A percentile compares a stretch with the other conserved stretches of the same genome.
phyloP scores from a whole-genome alignment of 306 rosid species.

The Sicyos edulis region DNA sequence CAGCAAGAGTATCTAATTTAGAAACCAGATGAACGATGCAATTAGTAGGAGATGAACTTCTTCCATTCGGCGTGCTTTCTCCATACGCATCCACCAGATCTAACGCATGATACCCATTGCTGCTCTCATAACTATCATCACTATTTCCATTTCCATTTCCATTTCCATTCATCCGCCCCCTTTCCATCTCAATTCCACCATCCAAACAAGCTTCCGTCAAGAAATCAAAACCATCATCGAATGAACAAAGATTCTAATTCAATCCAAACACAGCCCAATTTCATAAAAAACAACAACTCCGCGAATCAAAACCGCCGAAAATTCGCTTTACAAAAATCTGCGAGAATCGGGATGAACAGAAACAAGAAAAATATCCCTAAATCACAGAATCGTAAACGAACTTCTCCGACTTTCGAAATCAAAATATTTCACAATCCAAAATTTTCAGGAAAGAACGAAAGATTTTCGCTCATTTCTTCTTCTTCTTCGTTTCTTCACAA shows the following conservation, averaged over 20 bases:
- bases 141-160: conserved; percentile 21
- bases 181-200: conserved; percentile 40
- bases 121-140: conserved; percentile 13
- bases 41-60: conserved; percentile 23
- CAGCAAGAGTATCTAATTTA: conserved; percentile 79
- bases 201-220: conserved; percentile 23
- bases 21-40: conserved; percentile 62
- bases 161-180: conserved; percentile 34
- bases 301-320: not conserved
- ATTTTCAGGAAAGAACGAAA: conserved; percentile 33
- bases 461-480: conserved; percentile 6
- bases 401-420: not conserved
- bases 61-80: conserved; percentile 23
- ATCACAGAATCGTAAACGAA: not conserved
- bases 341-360: not conserved
- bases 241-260: not conserved
- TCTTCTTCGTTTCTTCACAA: not conserved
- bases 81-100: conserved; percentile 22
- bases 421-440: conserved; percentile 19
- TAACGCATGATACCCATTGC: conserved; percentile 23
- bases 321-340: not conserved
- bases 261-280: not conserved
- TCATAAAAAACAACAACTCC: not conserved
- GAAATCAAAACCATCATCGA: not conserved
- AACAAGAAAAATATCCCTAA: not conserved